Evolutionary conservation across 2,329 filamentous ascomycete genomes (phyloP).

Genomic region (Calonectria crousiana): DNA sequence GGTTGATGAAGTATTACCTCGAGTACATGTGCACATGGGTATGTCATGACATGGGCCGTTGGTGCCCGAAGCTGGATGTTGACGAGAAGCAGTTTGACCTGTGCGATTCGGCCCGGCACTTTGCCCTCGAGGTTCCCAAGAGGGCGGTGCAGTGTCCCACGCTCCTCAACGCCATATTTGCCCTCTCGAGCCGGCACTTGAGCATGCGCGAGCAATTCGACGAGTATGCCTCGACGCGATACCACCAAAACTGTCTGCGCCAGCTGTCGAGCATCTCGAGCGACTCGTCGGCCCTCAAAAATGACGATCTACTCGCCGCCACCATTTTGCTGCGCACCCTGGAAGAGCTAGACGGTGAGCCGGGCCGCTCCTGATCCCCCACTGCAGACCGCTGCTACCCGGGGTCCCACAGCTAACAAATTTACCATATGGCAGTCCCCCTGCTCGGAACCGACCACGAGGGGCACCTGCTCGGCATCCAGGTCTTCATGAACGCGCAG

Average conservation of each 20-base stretch:
- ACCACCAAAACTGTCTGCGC: constrained; percentile 66
- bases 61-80: not conserved
- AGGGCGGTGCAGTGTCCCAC: constrained; percentile 63
- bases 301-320: constrained; percentile 67
- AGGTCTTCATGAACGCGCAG: constrained; percentile 59
- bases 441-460: constrained; percentile 58
- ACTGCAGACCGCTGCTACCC: not conserved
- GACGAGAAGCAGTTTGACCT: constrained; percentile 53
- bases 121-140: constrained; percentile 66
- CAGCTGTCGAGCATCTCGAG: constrained; percentile 61
- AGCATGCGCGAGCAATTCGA: constrained; percentile 59
- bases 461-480: constrained; percentile 60
- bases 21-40: constrained; percentile 47
- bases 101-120: constrained; percentile 58
- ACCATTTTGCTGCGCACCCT: constrained; percentile 68
- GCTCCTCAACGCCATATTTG: constrained; percentile 68
- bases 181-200: constrained; percentile 67
- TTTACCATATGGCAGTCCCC: constrained; percentile 30
- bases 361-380: not conserved
- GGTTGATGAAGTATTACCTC: constrained; percentile 44
- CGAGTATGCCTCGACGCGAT: constrained; percentile 61
- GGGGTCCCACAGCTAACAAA: constrained; percentile 10
- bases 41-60: constrained; percentile 5
- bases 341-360: constrained; percentile 63
- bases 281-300: constrained; percentile 52